Conservation (phyloP, 768 basidiomycete species). For the Floccularia luteovirens region DNA sequence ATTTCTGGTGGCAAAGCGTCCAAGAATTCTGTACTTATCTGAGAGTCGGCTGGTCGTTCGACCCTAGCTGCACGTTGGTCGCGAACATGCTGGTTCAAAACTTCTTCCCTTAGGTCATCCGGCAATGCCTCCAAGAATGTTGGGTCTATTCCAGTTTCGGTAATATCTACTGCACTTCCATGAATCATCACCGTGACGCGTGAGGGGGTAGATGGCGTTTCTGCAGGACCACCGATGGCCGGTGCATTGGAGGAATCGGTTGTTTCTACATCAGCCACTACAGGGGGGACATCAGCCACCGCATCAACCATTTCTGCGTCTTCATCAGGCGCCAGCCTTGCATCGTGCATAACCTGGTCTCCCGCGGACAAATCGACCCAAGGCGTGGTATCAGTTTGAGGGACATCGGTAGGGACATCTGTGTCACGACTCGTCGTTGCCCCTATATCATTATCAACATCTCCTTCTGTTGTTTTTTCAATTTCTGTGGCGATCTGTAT, state of each 20-base stretch:
- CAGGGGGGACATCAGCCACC: not conserved
- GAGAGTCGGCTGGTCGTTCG: constrained; percentile 72
- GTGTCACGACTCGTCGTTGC: not conserved
- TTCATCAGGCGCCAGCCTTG: constrained; percentile 11
- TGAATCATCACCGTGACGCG: constrained; percentile 88
- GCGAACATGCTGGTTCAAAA: constrained; percentile 93
- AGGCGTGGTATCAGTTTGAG: not conserved
- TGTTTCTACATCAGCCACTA: constrained; percentile 10
- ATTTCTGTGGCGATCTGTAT: constrained; percentile 15
- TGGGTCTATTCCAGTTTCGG: constrained; percentile 96
- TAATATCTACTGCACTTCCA: constrained; percentile 92
- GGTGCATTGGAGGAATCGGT: constrained; percentile 7
- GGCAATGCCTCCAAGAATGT: constrained; percentile 97
- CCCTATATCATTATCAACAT: not conserved
- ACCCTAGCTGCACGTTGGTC: constrained; percentile 78
- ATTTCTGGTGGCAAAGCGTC: constrained; percentile 95
- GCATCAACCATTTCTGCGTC: constrained; percentile 51
- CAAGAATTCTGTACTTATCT: constrained; percentile 92
- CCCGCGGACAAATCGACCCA: not conserved
- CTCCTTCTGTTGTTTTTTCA: no score
- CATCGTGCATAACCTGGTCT: constrained; percentile 22
- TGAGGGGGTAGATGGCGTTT: constrained; percentile 28
- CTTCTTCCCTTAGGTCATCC: constrained; percentile 98
- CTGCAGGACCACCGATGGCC: constrained; percentile 9
- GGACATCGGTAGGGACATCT: not conserved